phyloP scores from a whole-genome alignment of 345 rosid genomes.

The Microcos paniculata region DNA sequence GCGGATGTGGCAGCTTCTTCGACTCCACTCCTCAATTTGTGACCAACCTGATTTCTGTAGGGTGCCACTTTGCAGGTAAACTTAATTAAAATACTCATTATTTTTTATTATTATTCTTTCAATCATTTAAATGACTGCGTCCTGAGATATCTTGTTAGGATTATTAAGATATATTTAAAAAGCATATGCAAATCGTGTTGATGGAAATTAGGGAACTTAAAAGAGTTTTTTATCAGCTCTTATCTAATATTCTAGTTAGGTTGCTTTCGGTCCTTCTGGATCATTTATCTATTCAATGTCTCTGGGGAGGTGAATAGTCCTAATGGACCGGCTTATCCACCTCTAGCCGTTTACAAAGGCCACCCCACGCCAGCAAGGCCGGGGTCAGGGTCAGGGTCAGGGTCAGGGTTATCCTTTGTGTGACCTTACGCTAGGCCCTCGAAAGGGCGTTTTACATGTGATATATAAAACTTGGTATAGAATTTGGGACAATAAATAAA shows the following conservation, averaged over 20 bases:
- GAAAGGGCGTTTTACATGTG: neutral
- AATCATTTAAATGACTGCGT: neutral
- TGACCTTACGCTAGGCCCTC: neutral
- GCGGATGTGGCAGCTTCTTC: conserved; percentile 85
- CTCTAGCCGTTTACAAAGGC: neutral
- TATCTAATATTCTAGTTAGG: neutral
- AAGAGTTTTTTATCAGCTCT: neutral
- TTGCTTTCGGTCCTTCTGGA: neutral
- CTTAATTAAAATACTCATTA: neutral
- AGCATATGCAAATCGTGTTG: neutral
- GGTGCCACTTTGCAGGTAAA: conserved; percentile 93
- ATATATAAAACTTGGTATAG: neutral
- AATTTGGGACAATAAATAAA: neutral
- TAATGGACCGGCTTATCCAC: neutral
- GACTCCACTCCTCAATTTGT: conserved; percentile 77
- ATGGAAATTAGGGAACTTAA: too few relatives aligned
- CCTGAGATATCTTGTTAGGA: too few relatives aligned
- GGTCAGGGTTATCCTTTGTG: too few relatives aligned
- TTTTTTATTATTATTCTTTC: too few relatives aligned
- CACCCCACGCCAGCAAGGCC: neutral
- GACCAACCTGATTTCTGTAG: conserved; percentile 59
- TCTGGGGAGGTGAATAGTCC: neutral
- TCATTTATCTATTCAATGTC: too few relatives aligned
- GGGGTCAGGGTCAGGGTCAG: too few relatives aligned
- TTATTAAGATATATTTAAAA: neutral